Percentiles rank a stretch among this genome's conserved stretches.
phyloP scores from a whole-genome alignment of 164 flowering plant species.

The Hamamelis virginiana region DNA sequence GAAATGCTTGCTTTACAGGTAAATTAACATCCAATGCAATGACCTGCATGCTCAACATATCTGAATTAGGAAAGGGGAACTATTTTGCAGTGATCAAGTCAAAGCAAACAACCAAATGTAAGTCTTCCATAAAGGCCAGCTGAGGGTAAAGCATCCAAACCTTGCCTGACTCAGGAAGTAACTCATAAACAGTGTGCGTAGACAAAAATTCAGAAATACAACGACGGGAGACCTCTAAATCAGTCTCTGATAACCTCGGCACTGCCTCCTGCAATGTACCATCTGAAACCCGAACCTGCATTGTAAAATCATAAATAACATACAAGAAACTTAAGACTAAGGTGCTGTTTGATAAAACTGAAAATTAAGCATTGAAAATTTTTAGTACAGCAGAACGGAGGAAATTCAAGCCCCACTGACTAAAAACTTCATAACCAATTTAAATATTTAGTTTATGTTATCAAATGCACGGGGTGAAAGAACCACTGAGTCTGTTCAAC shows the following conservation, averaged over 20 bases:
- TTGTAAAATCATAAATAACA: constrained; percentile 3
- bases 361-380: too few species aligned
- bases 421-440: too few species aligned
- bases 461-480: too few species aligned
- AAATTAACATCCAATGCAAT: constrained; percentile 77
- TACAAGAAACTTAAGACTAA: neutral
- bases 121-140: constrained; percentile 1
- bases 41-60: constrained; percentile 44
- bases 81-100: constrained; percentile 4
- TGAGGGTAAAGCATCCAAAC: constrained; percentile 49
- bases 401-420: too few species aligned
- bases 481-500: too few species aligned
- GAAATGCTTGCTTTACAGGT: constrained; percentile 96
- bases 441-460: too few species aligned
- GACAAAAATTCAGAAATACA: constrained; percentile 69
- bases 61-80: constrained; percentile 2
- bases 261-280: constrained; percentile 41
- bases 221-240: constrained; percentile 69
- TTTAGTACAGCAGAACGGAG: too few species aligned
- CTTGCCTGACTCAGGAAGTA: constrained; percentile 98
- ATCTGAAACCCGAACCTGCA: constrained; percentile 52
- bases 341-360: too few species aligned
- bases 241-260: constrained; percentile 62
- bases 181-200: constrained; percentile 72
- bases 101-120: constrained; percentile 7